These are phyloP conservation scores for Mycena latifolia DNA, from an alignment of 768 basidiomycete species.

Conservation along the genomic window DNA sequence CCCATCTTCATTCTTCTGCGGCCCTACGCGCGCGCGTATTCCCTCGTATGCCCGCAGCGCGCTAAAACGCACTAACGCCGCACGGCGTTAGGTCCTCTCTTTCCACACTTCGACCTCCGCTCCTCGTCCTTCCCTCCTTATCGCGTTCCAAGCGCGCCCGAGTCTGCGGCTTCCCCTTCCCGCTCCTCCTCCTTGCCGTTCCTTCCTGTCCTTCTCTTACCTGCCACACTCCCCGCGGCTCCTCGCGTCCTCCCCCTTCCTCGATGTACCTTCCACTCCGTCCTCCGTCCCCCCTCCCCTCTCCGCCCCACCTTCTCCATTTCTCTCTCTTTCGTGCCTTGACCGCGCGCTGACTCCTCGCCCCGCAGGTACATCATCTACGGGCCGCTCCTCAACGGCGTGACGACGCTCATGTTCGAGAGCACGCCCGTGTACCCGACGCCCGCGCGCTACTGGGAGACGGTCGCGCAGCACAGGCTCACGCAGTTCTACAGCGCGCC, in stretches of 20 bases:
- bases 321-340: neutral
- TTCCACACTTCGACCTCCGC: no score
- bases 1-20: no score
- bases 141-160: no score
- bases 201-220: neutral
- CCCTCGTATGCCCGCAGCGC: no score
- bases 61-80: no score
- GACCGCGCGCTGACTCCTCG: neutral
- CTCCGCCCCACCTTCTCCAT: neutral
- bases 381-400: slow-evolving; percentile 90
- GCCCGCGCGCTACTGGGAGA: slow-evolving; percentile 97
- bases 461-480: slow-evolving; percentile 91
- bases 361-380: slow-evolving; percentile 86
- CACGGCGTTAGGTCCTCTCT: no score
- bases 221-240: neutral
- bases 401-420: slow-evolving; percentile 93
- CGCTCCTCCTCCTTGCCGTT: neutral
- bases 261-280: neutral
- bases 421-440: slow-evolving; percentile 97
- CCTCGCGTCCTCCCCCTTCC: neutral
- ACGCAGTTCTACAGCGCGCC: slow-evolving; percentile 98
- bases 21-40: no score
- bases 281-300: slow-evolving; percentile 7
- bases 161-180: no score
- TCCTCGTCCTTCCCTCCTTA: no score